A percentile compares a stretch with the other conserved stretches of the same genome.
Evolutionary conservation across 441 rosid genomes (phyloP).

Genomic region (Adansonia gregorii): DNA sequence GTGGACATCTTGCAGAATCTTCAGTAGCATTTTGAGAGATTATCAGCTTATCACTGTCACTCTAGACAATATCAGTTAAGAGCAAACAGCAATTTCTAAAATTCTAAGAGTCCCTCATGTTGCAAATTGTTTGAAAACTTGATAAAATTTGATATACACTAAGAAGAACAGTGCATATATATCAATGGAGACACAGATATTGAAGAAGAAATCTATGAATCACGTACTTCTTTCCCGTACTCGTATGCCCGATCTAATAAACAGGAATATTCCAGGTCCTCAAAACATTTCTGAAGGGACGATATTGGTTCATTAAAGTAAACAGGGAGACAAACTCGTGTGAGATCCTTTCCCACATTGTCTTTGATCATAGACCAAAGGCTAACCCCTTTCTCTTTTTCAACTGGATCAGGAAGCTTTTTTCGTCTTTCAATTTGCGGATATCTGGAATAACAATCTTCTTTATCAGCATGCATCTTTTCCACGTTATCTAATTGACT

Average conservation of each 20-base stretch:
- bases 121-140: neutral
- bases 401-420: constrained; percentile 90
- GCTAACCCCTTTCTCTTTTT: constrained; percentile 93
- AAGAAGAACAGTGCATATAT: neutral
- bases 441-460: constrained; percentile 38
- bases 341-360: constrained; percentile 93
- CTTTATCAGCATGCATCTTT: constrained; percentile 46
- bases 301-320: constrained; percentile 96
- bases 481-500: constrained; percentile 38
- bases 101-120: neutral
- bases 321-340: constrained; percentile 96
- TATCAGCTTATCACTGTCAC: neutral
- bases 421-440: constrained; percentile 63
- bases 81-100: neutral
- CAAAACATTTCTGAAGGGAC: constrained; percentile 93
- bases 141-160: neutral
- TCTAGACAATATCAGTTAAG: constrained; percentile 1
- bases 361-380: constrained; percentile 97
- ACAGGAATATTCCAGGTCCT: constrained; percentile 81
- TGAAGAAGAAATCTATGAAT: constrained; percentile 3
- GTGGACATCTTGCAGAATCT: neutral
- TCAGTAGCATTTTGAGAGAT: neutral
- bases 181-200: neutral
- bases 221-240: constrained; percentile 77
- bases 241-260: constrained; percentile 81